phyloP scores from a whole-genome alignment of 1,139 yeast species.

The Pichia sp. region DNA sequence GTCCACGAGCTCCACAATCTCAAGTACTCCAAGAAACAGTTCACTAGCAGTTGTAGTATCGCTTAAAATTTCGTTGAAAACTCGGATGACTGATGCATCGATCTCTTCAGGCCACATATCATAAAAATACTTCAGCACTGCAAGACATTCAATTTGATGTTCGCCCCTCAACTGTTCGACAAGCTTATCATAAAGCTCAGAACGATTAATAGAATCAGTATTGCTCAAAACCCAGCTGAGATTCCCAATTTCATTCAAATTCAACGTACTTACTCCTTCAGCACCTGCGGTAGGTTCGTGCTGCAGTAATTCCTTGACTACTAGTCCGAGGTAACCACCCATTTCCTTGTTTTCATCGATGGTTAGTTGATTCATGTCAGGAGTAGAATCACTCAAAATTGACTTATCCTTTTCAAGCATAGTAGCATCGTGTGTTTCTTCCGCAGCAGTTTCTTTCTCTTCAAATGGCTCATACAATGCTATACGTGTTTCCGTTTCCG shows the following conservation, averaged over 20 bases:
- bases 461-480: neutral
- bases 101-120: neutral
- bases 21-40: slow-evolving; percentile 1
- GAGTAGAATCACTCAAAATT: slow-evolving; percentile 27
- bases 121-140: slow-evolving; percentile 1
- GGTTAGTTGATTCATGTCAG: slow-evolving; percentile 25
- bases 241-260: neutral
- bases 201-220: neutral
- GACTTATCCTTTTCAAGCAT: slow-evolving; percentile 15
- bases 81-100: neutral
- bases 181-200: neutral
- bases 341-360: slow-evolving; percentile 7
- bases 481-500: neutral
- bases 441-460: neutral
- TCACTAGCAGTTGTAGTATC: neutral
- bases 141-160: slow-evolving; percentile 5
- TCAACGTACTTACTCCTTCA: neutral
- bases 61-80: neutral
- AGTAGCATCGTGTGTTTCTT: slow-evolving; percentile 2
- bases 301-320: slow-evolving; percentile 5
- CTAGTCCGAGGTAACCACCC: slow-evolving; percentile 10
- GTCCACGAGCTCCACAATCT: neutral
- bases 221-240: neutral
- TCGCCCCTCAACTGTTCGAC: neutral
- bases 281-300: neutral